Percentiles rank a stretch among this genome's conserved stretches.
phyloP scores from a whole-genome alignment of 2,329 filamentous ascomycete species.

The Pseudocercospora cruenta region DNA sequence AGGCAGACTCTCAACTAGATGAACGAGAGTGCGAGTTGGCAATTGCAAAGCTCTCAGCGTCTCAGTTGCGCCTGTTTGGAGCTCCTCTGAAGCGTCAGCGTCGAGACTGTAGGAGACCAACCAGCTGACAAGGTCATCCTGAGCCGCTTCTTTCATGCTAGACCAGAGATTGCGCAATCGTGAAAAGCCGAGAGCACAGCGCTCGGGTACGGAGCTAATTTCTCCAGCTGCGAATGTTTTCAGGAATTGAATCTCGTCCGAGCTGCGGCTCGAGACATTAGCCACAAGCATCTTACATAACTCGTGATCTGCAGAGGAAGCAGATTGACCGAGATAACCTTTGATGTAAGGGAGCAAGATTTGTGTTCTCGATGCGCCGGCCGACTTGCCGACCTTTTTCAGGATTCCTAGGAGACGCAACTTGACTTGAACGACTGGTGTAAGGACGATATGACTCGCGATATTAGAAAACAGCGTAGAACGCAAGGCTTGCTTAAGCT shows the following conservation, averaged over 20 bases:
- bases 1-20: conserved; percentile 75
- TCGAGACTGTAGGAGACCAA: conserved; percentile 60
- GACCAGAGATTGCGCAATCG: conserved; percentile 74
- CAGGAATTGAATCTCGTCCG: conserved; percentile 60
- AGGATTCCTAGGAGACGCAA: conserved; percentile 71
- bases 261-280: conserved; percentile 59
- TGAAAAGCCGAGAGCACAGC: conserved; percentile 69
- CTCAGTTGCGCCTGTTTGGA: conserved; percentile 65
- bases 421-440: conserved; percentile 72
- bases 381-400: conserved; percentile 71
- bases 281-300: conserved; percentile 58
- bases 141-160: conserved; percentile 66
- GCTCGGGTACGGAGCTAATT: conserved; percentile 43
- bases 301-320: conserved; percentile 52
- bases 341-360: conserved; percentile 75
- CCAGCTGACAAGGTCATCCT: conserved; percentile 62
- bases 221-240: conserved; percentile 54
- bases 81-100: conserved; percentile 41
- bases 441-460: conserved; percentile 69
- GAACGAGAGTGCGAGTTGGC: conserved; percentile 70
- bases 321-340: conserved; percentile 65
- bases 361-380: conserved; percentile 69
- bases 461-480: conserved; percentile 71
- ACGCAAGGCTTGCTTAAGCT: conserved; percentile 66
- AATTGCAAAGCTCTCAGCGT: conserved; percentile 74